phyloP scores from a whole-genome alignment of 345 rosid genomes.

The Pugionium cornutum region DNA sequence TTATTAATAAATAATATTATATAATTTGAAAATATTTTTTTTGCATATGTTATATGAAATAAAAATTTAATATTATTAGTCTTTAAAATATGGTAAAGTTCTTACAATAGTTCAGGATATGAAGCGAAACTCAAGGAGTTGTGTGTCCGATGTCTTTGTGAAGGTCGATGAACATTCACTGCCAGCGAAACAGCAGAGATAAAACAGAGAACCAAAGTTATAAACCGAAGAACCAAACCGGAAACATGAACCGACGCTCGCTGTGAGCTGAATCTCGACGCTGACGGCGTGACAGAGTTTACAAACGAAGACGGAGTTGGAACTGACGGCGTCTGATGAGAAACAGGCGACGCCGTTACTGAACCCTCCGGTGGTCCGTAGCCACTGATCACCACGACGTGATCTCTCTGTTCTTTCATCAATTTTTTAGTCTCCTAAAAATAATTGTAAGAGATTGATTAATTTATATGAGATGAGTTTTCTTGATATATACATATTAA shows the following conservation, averaged over 20 bases:
- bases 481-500: conserved; percentile 9
- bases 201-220: conserved; percentile 55
- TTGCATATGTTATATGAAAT: not conserved
- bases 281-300: conserved; percentile 47
- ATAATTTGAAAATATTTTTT: no score
- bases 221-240: conserved; percentile 52
- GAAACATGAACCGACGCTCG: conserved; percentile 38
- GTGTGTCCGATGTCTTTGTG: conserved; percentile 35
- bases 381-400: conserved; percentile 35
- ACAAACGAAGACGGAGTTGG: conserved; percentile 67
- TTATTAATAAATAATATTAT: no score
- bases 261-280: conserved; percentile 38
- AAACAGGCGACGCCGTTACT: conserved; percentile 41
- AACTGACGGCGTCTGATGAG: conserved; percentile 38
- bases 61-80: not conserved
- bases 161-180: conserved; percentile 37
- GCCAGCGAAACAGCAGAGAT: conserved; percentile 65
- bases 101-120: conserved; percentile 61
- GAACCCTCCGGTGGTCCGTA: conserved; percentile 45
- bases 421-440: not conserved
- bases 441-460: conserved; percentile 12
- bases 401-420: conserved; percentile 37
- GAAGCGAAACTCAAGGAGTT: conserved; percentile 49
- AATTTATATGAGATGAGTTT: not conserved
- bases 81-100: conserved; percentile 25